A percentile compares a stretch with the other conserved stretches of the same genome.
Evolutionary conservation across 2,329 filamentous ascomycete genomes (phyloP).

Genomic region (Neurospora sp.): DNA sequence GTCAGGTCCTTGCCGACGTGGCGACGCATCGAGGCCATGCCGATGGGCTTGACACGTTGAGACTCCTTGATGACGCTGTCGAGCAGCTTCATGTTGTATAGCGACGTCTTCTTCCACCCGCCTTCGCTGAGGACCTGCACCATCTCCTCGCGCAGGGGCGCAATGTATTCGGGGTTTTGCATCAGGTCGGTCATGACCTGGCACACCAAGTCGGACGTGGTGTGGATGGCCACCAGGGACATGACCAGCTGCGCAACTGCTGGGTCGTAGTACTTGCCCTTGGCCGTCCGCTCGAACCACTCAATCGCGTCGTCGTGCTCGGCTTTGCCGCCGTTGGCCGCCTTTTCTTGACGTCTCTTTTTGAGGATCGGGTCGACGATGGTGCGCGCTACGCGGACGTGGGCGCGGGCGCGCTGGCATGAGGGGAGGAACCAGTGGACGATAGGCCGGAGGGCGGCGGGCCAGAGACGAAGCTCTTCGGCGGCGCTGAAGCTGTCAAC

Average conservation of each 20-base stretch:
- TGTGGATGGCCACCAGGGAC: constrained; percentile 32
- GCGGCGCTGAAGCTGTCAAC: constrained; percentile 27
- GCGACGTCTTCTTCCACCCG: constrained; percentile 25
- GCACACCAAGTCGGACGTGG: constrained; percentile 27
- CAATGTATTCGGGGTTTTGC: constrained; percentile 28
- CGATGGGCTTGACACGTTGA: constrained; percentile 22
- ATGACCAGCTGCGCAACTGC: constrained; percentile 26
- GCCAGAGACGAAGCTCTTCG: constrained; percentile 30
- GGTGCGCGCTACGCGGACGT: constrained; percentile 21
- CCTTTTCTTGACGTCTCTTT: constrained; percentile 17
- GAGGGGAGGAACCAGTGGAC: constrained; percentile 35
- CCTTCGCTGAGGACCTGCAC: constrained; percentile 24
- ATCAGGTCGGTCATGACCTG: constrained; percentile 31
- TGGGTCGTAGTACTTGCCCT: constrained; percentile 22
- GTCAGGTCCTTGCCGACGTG: constrained; percentile 8
- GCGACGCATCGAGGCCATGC: constrained; percentile 13
- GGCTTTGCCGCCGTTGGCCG: constrained; percentile 12
- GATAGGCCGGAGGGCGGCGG: constrained; percentile 29
- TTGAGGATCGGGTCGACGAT: constrained; percentile 23
- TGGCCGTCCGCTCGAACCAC: constrained; percentile 32
- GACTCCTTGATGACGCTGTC: constrained; percentile 34
- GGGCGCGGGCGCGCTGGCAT: constrained; percentile 26
- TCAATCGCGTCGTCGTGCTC: constrained; percentile 29
- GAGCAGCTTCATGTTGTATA: constrained; percentile 30
- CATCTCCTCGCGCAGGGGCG: constrained; percentile 33